phyloP scores from a whole-genome alignment of 164 flowering plant genomes.

The Vitis rupestris region DNA sequence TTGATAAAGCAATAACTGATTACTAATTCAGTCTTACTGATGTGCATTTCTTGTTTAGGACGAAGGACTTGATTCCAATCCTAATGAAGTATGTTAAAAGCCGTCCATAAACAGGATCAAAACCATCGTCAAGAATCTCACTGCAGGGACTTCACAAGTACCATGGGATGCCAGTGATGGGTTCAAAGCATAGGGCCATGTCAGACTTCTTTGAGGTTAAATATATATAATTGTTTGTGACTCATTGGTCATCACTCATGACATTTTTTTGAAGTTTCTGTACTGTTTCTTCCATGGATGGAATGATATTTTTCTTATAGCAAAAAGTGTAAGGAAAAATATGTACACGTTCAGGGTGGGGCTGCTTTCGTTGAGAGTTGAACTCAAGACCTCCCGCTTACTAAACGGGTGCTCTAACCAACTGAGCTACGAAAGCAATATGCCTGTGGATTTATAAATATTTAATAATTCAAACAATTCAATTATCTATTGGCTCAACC shows the following conservation, averaged over 20 bases:
- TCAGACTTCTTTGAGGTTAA: not conserved
- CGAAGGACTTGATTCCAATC: slow-evolving; percentile 5
- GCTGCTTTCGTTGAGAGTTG: no score
- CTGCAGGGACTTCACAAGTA: slow-evolving; percentile 1
- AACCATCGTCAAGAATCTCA: not conserved
- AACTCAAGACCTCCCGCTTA: slow-evolving; percentile 88
- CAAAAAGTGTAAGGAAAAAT: no score
- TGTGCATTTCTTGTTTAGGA: not conserved
- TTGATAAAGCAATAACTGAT: not conserved
- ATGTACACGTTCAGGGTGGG: no score
- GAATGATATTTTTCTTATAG: no score
- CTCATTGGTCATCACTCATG: no score
- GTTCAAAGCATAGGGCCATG: not conserved
- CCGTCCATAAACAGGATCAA: not conserved
- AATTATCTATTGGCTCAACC: no score
- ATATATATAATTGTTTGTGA: no score
- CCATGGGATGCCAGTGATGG: not conserved
- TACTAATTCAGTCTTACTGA: not conserved
- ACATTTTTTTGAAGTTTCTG: no score
- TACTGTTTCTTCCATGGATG: no score
- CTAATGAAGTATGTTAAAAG: not conserved
- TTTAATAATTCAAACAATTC: no score
- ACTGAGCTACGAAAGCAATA: slow-evolving; percentile 52
- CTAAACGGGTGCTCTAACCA: slow-evolving; percentile 99
- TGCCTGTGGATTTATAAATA: no score